Percentiles rank a stretch among this genome's conserved stretches.
Conservation (phyloP, 495 filamentous ascomycete genomes). For the Penicillium canescens region DNA sequence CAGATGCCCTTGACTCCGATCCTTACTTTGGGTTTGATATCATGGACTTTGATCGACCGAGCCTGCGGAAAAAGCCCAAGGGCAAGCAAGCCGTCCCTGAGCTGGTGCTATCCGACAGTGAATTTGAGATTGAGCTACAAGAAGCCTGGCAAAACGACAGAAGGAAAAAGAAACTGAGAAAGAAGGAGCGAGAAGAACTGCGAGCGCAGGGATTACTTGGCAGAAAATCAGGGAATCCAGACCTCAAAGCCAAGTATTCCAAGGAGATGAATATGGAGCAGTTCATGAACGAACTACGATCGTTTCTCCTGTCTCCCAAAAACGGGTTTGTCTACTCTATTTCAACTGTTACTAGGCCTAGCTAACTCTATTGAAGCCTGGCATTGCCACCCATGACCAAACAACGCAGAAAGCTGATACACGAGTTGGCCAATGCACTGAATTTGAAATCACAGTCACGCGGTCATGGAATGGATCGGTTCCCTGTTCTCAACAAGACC, state of each 20-base stretch:
- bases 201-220: slow-evolving; percentile 78
- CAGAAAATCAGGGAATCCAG: slow-evolving; percentile 58
- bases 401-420: slow-evolving; percentile 69
- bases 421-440: slow-evolving; percentile 69
- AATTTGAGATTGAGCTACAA: slow-evolving; percentile 63
- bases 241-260: slow-evolving; percentile 71
- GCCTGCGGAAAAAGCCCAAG: slow-evolving; percentile 55
- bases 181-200: slow-evolving; percentile 76
- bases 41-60: slow-evolving; percentile 76
- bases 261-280: slow-evolving; percentile 69
- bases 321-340: slow-evolving; percentile 55
- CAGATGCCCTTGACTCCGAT: slow-evolving; percentile 60
- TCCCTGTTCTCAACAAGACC: slow-evolving; percentile 77
- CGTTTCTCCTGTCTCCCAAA: slow-evolving; percentile 65
- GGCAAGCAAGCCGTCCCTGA: slow-evolving; percentile 46
- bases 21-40: slow-evolving; percentile 77
- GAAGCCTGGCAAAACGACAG: slow-evolving; percentile 74
- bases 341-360: slow-evolving; percentile 1
- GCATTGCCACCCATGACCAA: slow-evolving; percentile 84
- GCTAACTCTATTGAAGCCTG: slow-evolving; percentile 50
- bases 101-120: slow-evolving; percentile 70
- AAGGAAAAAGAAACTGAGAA: slow-evolving; percentile 75
- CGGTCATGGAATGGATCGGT: slow-evolving; percentile 72
- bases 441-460: slow-evolving; percentile 80
- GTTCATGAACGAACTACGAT: slow-evolving; percentile 68